Base-by-base conservation (phyloP, 2,329 filamentous ascomycete genomes). In the Fusarium sp. region DNA sequence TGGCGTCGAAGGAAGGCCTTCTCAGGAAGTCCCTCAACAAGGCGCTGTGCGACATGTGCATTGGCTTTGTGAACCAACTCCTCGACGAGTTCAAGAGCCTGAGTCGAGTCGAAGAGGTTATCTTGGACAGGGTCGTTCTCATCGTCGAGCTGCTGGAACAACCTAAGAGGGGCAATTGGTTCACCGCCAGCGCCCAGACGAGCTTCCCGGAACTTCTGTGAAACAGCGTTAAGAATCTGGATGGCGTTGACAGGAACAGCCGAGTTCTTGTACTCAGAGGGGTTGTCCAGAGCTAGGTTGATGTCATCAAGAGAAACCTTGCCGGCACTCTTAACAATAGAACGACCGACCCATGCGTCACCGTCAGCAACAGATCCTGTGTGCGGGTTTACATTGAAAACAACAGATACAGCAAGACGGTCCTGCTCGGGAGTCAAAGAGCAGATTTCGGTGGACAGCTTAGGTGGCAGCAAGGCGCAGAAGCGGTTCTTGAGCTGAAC, bases 91-190 rank as follows among this genome's bases (percentile, higher is more conserved):
- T 98, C 95, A 68, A 97, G 93, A 4, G 94, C 93, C 11, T 91
- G 85, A 13, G 93, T 93, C 31, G 93, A 95, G 78, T 97, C 91
- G 76, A 98, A 99, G 69, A 99, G 92, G 82, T 98, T 99, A 78
- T 93, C 89, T 82, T 97, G 94, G 40, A 98, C 94, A 4, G 95
- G 96, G 54, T 97, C 93, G 79, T 98, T 98, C 84, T 99, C 96
- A 73, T 99, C 96, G 73, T 99, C 96, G 40, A 98, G 86, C 81
- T 97, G 94, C 80, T 97, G 94, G 65, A 98, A 84, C 46, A 99
- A 86, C 59, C 96, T 92, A 53, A 99, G 88, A 40, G 95, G 91
- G 34, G 94, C 92, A 73, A 97, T 92, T 13, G 92, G 89, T 69
- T 92, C 89, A 42, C 89, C 89, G 36, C 92, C 91, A 53, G 94